Percentiles rank a stretch among this genome's conserved stretches.
Conservation (phyloP, 306 rosid species). For the Astragalus glycyphyllos region DNA sequence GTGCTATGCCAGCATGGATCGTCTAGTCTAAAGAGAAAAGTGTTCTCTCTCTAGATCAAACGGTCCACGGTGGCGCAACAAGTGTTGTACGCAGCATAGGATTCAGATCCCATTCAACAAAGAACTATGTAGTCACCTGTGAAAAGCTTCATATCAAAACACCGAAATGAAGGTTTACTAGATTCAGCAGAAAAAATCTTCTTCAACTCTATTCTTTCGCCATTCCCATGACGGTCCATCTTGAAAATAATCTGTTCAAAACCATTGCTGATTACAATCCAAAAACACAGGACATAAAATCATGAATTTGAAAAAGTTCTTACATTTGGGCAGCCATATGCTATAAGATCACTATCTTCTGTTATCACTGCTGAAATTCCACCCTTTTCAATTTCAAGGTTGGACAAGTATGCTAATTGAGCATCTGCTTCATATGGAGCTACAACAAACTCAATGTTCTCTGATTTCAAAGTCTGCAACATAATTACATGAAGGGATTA, state of each 20-base stretch:
- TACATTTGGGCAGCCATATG: constrained; percentile 95
- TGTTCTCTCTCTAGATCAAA: too few species aligned
- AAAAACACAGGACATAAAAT: constrained; percentile 45
- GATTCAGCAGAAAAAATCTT: constrained; percentile 60
- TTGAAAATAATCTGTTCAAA: constrained; percentile 73
- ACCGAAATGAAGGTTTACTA: constrained; percentile 69
- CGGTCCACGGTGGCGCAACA: too few species aligned
- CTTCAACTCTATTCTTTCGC: constrained; percentile 71
- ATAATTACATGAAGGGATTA: constrained; percentile 33
- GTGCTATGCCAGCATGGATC: too few species aligned
- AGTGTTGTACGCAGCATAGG: too few species aligned
- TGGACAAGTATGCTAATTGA: constrained; percentile 81
- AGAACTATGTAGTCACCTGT: constrained; percentile 51
- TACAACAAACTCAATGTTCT: constrained; percentile 86
- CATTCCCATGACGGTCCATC: constrained; percentile 91
- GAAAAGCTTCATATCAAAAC: constrained; percentile 68
- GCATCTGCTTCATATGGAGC: constrained; percentile 99
- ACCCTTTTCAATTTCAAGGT: constrained; percentile 63
- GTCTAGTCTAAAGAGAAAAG: too few species aligned
- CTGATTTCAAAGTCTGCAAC: constrained; percentile 75
- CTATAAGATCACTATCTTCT: constrained; percentile 64
- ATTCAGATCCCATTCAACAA: constrained; percentile 43
- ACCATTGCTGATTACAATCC: constrained; percentile 43
- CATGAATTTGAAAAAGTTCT: constrained; percentile 58
- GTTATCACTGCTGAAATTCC: constrained; percentile 85